These are phyloP conservation scores for Rhizophora apiculata DNA, from an alignment of 345 rosid species.

Conservation along the genomic window DNA sequence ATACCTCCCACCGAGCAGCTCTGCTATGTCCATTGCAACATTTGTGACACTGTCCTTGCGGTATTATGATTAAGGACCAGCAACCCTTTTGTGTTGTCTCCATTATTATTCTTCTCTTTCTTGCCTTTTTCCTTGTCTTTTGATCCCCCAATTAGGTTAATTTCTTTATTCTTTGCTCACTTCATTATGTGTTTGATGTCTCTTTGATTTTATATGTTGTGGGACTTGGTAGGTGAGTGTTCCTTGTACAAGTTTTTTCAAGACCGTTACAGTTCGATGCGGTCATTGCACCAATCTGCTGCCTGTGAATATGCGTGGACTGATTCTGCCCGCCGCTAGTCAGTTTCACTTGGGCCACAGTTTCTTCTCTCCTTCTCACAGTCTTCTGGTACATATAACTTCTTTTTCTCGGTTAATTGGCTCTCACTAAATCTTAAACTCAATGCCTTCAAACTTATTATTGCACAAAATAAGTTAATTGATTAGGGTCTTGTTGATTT, in stretches of 20 bases:
- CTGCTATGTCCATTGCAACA: slow-evolving; percentile 97
- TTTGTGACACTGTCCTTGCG: slow-evolving; percentile 91
- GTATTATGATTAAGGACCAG: slow-evolving; percentile 29
- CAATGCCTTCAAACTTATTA: too few species aligned
- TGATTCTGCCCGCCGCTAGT: slow-evolving; percentile 62
- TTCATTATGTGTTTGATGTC: background rate
- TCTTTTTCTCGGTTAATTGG: too few species aligned
- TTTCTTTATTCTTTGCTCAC: background rate
- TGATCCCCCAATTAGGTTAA: background rate
- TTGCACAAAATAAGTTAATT: too few species aligned
- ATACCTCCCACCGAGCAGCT: slow-evolving; percentile 70
- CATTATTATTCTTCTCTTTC: background rate
- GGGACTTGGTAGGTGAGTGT: slow-evolving; percentile 67
- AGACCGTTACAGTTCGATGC: slow-evolving; percentile 93
- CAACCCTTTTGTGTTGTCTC: background rate
- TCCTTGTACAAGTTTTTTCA: slow-evolving; percentile 93
- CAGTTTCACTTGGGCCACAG: slow-evolving; percentile 69
- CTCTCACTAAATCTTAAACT: too few species aligned
- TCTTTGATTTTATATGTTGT: background rate
- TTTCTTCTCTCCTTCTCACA: slow-evolving; percentile 59
- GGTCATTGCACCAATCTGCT: slow-evolving; percentile 96
- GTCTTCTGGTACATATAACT: slow-evolving; percentile 46
- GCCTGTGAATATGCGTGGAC: slow-evolving; percentile 76
- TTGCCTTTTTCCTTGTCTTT: background rate
- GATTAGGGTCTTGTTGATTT: too few species aligned